These are phyloP conservation scores for Primulina huaijiensis DNA, from an alignment of 257 asterid genomes.

Conservation along the genomic window DNA sequence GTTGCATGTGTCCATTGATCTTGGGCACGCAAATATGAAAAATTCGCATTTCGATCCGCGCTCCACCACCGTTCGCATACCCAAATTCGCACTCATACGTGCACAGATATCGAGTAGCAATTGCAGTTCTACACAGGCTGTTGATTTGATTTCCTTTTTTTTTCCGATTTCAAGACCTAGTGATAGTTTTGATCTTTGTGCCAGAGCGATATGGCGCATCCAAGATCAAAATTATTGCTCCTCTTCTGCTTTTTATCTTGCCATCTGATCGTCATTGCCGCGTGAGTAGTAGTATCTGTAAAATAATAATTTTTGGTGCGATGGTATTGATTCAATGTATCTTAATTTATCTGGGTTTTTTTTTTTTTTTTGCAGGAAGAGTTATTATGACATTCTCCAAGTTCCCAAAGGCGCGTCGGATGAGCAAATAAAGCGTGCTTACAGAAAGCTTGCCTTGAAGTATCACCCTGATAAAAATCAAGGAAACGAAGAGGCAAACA, in stretches of 20 bases:
- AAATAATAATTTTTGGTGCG: neutral
- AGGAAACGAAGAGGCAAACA: slow-evolving; percentile 90
- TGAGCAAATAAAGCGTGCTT: slow-evolving; percentile 90
- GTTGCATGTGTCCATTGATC: slow-evolving; percentile 33
- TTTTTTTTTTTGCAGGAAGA: slow-evolving; percentile 50
- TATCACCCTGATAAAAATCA: slow-evolving; percentile 91
- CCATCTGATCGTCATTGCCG: slow-evolving; percentile 61
- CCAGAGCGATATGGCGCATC: slow-evolving; percentile 59
- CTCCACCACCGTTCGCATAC: slow-evolving; percentile 24
- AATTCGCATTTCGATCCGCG: slow-evolving; percentile 18
- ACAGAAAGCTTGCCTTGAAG: slow-evolving; percentile 86
- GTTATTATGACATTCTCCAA: slow-evolving; percentile 79
- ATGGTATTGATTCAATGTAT: neutral
- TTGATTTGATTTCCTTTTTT: slow-evolving; percentile 18
- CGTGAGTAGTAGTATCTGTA: slow-evolving; percentile 48
- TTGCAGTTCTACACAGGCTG: neutral
- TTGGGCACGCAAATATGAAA: slow-evolving; percentile 26
- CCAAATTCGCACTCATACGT: neutral
- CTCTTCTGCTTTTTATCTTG: slow-evolving; percentile 47
- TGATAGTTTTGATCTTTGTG: slow-evolving; percentile 44
- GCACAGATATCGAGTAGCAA: neutral
- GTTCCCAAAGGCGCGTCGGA: slow-evolving; percentile 78
- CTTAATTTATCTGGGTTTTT: slow-evolving; percentile 13
- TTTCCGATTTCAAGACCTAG: slow-evolving; percentile 37
- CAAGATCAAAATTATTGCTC: slow-evolving; percentile 52